Evolutionary conservation across 169 alveolate species (phyloP), one percentile per base, ranked within the genome.

Genomic region (Plasmodium berghei): DNA sequence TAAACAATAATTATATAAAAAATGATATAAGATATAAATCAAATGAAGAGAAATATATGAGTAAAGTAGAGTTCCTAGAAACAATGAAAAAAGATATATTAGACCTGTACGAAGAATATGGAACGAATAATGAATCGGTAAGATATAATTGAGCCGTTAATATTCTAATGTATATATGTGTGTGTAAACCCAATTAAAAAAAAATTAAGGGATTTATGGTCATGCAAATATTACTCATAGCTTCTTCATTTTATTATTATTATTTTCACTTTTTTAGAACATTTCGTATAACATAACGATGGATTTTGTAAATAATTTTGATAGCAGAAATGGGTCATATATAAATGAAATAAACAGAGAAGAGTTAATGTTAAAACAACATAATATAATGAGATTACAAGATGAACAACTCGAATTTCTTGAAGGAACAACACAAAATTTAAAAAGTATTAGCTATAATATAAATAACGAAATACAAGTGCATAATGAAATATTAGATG

Each of bases 321-420:
- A 56, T 42, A 80, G 69, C 61, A 80, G 69, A 22, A 46, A 80
- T 24, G 49, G 49, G 12, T n/a, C 80, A 66, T 67, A 80, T 61
- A 52, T 80, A 61, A 80, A 55, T 40, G 83, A 67, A 9, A 55
- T 80, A 56, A 80, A 56, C 62, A 80, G 45, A 18, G 90, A 80
- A 70, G 83, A 64, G 64, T 22, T 80, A 24, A 16, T 80, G 45
- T 18, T 80, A 63, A 80, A 80, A 70, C 90, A 80, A 56, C 77
- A 94, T n/a, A 77, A 93, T 48, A 48, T 94, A 83, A 92, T 94
- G 92, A 88, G 83, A 40, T 92, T 90, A 45, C 96, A 94, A 54
- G 96, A 94, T 55, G 94, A 87, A 54, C 95, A 94, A 55, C 69
- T 94, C 59, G 89, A 90, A 12, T 49, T 90, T 69, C 87, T 94